Evolutionary conservation across 768 basidiomycete species (phyloP).

Genomic region (Tremella yokohamensis): DNA sequence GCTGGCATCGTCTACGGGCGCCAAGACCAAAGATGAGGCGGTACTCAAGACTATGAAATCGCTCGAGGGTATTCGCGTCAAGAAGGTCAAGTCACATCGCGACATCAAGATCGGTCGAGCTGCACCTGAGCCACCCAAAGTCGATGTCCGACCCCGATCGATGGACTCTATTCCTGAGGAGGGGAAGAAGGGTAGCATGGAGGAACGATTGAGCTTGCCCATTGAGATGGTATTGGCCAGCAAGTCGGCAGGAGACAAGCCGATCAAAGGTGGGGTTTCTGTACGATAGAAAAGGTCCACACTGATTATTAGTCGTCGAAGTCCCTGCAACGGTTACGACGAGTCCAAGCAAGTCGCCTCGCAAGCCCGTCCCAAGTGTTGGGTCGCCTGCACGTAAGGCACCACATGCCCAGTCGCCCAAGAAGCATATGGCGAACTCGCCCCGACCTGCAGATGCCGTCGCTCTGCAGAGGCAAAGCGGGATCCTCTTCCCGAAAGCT

Average conservation of each 20-base stretch:
- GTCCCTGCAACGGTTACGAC: neutral
- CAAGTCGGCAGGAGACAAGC: too few relatives aligned
- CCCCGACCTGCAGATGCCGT: neutral
- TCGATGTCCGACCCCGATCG: constrained; percentile 16
- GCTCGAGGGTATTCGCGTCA: constrained; percentile 25
- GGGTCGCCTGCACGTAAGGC: neutral
- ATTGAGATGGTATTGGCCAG: constrained; percentile 12
- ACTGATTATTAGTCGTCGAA: too few relatives aligned
- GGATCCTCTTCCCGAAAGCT: constrained; percentile 1
- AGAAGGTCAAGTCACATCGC: neutral
- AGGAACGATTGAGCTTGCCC: constrained; percentile 24
- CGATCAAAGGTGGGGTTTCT: too few relatives aligned
- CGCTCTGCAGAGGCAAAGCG: constrained; percentile 1
- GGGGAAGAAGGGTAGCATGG: constrained; percentile 16
- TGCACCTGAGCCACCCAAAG: constrained; percentile 33
- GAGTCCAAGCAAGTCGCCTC: neutral
- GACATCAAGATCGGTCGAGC: constrained; percentile 32
- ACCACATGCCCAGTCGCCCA: constrained; percentile 2
- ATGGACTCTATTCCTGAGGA: constrained; percentile 18
- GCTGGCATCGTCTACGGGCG: constrained; percentile 13
- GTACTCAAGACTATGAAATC: constrained; percentile 32
- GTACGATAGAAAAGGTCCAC: too few relatives aligned
- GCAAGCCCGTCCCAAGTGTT: neutral
- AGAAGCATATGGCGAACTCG: neutral
- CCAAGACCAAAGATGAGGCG: constrained; percentile 35